Evolutionary conservation across 1,139 yeast genomes (phyloP).

Genomic region (Protomyces inouyei): DNA sequence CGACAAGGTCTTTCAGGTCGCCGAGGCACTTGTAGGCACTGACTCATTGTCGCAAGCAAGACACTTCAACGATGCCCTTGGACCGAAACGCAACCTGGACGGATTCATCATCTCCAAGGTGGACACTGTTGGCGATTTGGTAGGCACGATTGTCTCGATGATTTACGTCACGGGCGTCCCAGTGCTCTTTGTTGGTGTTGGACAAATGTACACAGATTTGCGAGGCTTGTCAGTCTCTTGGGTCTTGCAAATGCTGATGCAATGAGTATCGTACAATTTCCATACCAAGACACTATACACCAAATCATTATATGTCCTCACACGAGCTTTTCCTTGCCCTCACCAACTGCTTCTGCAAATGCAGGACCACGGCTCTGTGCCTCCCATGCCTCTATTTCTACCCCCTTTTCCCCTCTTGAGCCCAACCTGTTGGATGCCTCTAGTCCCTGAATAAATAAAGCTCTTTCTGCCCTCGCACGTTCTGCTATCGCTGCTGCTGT

Average conservation of each 20-base stretch:
- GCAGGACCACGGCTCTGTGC: not conserved
- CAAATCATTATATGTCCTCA: too few relatives aligned
- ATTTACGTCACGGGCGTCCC: conserved; percentile 96
- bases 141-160: conserved; percentile 96
- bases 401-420: not conserved
- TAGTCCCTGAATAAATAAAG: conserved; percentile 9
- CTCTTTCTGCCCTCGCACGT: conserved; percentile 7
- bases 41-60: conserved; percentile 94
- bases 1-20: conserved; percentile 95
- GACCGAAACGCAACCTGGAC: conserved; percentile 72
- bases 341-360: too few relatives aligned
- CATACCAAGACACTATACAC: too few relatives aligned
- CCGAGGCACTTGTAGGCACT: conserved; percentile 95
- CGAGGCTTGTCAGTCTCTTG: conserved; percentile 88
- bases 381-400: not conserved
- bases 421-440: not conserved
- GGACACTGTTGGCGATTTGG: conserved; percentile 94
- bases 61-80: conserved; percentile 90
- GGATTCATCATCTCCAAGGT: conserved; percentile 92
- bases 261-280: not conserved
- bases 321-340: too few relatives aligned
- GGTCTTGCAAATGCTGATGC: conserved; percentile 82
- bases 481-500: conserved; percentile 16
- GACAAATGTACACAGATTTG: conserved; percentile 93
- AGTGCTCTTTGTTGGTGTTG: conserved; percentile 90